Percentiles rank a stretch among this genome's conserved stretches.
Evolutionary conservation across 164 flowering plant species (phyloP).

Genomic region (Magnolia kwangsiensis): DNA sequence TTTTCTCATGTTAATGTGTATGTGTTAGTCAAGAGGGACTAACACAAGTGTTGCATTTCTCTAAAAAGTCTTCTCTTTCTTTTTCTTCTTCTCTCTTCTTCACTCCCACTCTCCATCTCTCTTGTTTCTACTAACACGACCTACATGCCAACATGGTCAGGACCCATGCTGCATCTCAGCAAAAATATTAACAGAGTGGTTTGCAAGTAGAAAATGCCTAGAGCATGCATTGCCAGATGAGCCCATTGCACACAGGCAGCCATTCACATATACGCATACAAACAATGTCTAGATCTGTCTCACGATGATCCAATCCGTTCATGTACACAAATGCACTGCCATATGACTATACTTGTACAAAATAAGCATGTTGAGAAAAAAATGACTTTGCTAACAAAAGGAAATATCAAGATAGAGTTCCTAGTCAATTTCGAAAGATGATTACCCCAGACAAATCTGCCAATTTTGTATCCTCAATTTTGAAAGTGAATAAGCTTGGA

Average conservation of each 20-base stretch:
- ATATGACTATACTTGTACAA: not conserved
- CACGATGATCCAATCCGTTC: not conserved
- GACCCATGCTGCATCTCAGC: not conserved
- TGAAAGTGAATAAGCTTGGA: conserved; percentile 94
- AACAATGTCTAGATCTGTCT: not conserved
- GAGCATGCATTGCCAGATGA: not conserved
- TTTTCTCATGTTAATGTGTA: too few species aligned
- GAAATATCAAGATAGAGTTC: not conserved
- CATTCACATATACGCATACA: too few species aligned
- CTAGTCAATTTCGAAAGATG: conserved; percentile 2
- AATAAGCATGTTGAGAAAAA: not conserved
- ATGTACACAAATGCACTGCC: not conserved
- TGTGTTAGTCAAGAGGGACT: too few species aligned
- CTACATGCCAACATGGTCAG: not conserved
- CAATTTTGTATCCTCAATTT: conserved; percentile 59
- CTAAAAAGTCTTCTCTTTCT: too few species aligned
- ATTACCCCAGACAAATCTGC: conserved; percentile 83
- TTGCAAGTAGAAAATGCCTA: not conserved
- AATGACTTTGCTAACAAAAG: not conserved
- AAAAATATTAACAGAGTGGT: not conserved
- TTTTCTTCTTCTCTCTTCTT: too few species aligned
- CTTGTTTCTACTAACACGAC: not conserved
- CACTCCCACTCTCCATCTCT: too few species aligned
- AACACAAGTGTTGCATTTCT: too few species aligned
- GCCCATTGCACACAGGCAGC: not conserved